phyloP scores from a whole-genome alignment of 257 asterid genomes.

The Solanum acaule region DNA sequence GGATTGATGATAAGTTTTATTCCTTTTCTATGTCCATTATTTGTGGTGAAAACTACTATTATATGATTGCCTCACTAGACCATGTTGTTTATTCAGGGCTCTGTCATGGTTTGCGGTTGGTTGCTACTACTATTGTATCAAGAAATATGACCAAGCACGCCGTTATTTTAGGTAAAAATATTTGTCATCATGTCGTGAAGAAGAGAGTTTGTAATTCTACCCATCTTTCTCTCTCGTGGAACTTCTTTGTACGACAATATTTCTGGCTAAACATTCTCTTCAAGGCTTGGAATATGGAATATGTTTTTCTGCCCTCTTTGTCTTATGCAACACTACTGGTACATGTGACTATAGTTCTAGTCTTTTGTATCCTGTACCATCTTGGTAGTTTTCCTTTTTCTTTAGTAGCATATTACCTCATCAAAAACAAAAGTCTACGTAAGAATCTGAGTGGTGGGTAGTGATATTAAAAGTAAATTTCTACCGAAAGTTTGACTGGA shows the following conservation, averaged over 20 bases:
- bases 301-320: not conserved
- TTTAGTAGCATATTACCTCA: not conserved
- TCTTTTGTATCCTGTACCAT: not conserved
- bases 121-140: constrained; percentile 91
- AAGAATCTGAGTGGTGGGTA: not conserved
- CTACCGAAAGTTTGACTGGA: not conserved
- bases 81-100: constrained; percentile 53
- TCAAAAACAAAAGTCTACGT: not conserved
- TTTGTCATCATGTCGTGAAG: not conserved
- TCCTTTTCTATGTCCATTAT: not conserved
- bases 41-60: not conserved
- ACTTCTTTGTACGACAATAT: not conserved
- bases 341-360: not conserved
- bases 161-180: constrained; percentile 78
- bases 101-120: constrained; percentile 99
- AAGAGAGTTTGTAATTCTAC: not conserved
- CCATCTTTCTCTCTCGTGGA: not conserved
- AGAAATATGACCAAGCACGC: constrained; percentile 87
- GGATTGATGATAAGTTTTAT: not conserved
- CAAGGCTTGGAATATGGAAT: not conserved
- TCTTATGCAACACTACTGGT: not conserved
- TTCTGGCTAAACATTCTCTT: not conserved
- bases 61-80: constrained; percentile 4
- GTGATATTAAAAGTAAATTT: not conserved
- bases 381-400: not conserved